Conservation (phyloP, 768 basidiomycete genomes). For the Collybia sp. region DNA sequence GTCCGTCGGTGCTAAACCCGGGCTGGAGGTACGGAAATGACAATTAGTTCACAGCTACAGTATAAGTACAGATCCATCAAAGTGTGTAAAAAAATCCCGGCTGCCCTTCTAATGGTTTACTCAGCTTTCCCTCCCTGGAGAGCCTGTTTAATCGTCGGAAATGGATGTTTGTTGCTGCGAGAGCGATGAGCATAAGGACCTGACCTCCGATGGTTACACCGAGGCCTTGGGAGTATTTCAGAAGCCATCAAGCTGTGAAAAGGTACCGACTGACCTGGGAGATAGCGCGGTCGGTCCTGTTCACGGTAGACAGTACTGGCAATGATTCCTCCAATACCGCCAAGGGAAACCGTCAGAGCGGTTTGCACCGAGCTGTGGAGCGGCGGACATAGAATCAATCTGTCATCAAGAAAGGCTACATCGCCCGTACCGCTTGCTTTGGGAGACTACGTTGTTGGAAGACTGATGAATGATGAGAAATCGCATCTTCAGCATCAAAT, state of each 20-base stretch:
- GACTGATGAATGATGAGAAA: slow-evolving; percentile 15
- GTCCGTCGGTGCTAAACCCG: too few species aligned
- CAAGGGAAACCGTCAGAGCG: slow-evolving; percentile 36
- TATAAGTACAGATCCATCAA: slow-evolving; percentile 5
- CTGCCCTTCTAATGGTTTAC: slow-evolving; percentile 27
- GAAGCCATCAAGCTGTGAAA: not conserved
- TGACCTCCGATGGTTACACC: slow-evolving; percentile 36
- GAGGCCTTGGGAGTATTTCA: slow-evolving; percentile 21
- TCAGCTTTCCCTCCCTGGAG: slow-evolving; percentile 25
- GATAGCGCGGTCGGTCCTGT: slow-evolving; percentile 37
- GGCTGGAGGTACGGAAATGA: too few species aligned
- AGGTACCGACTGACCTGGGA: slow-evolving; percentile 27
- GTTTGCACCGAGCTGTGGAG: slow-evolving; percentile 25
- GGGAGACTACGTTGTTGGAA: slow-evolving; percentile 44
- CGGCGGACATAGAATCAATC: not conserved
- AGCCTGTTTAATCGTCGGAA: slow-evolving; percentile 32
- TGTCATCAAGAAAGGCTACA: not conserved
- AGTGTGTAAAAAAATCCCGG: slow-evolving; percentile 34
- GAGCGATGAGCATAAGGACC: slow-evolving; percentile 26
- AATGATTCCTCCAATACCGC: slow-evolving; percentile 38
- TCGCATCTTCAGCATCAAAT: not conserved
- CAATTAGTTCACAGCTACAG: too few species aligned
- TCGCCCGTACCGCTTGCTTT: slow-evolving; percentile 36
- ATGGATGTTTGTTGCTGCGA: slow-evolving; percentile 27
- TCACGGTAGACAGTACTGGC: slow-evolving; percentile 37